Evolutionary conservation across 768 basidiomycete species (phyloP), one percentile per base, ranked within the genome.

Genomic region (Collybiopsis confluens): DNA sequence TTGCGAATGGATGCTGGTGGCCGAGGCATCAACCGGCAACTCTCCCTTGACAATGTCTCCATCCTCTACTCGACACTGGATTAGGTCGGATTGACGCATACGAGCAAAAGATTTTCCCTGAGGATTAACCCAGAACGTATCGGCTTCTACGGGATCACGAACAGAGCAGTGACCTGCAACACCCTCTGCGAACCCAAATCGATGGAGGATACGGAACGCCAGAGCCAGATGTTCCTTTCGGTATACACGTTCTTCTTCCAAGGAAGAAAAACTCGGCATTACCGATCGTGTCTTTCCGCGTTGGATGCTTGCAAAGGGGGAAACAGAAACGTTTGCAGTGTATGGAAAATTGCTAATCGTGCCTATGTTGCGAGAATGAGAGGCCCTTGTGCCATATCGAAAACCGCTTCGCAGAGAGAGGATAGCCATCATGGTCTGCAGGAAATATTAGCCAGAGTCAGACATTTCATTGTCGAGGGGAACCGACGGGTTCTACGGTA

Each of bases 131-230:
- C 75, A 78, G 66, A 76, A 77, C 52, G 71, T 72, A 57, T 73
- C 68, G 18, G 69, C 58, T 37, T 63, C 65, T 52, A 76, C 65
- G 18, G 70, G 69, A 56, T 78, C 74, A 28, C 77, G 71, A 33
- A 78, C 73, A 24, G 79, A 79, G 56, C 80, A 79, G 58, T 80
- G 77, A 1, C 78, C 78, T 15, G 77, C 74, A 27, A 75, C 66
- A 28, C 77, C 78, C 56, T 79, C 35, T 16, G 36, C n/a, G 11
- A 28, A 52, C 21, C 45, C 13, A 30, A 45, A 21, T 64, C 45
- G 45, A 76, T 73, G 74, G 56, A 77, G 75, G 47, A 77, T 73
- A 36, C 76, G 66, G 62, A 73, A 73, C 1, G 74, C 73, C 58
- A 75, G 73, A 7, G 76, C 76, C 44, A 78, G 68, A 23, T 75